Base-by-base conservation (phyloP, 345 rosid genomes). In the Isatis tinctoria region DNA sequence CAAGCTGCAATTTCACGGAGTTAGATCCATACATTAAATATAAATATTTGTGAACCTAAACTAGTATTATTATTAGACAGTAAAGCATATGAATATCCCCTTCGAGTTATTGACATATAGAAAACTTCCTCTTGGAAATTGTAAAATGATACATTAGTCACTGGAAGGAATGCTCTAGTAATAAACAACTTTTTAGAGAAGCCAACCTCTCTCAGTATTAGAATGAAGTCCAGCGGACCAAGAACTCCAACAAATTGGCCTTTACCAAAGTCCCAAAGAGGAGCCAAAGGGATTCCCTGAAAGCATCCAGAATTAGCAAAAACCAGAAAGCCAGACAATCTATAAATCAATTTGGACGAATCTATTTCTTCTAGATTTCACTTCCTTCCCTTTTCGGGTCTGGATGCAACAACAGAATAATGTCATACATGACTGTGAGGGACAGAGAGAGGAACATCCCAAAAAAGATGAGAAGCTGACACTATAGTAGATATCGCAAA, bases 201-300 rank as follows among this genome's bases (percentile, higher is more conserved):
- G 33, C 78, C 18, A 52, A 90, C 97, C 97, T 90, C 97, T 79
- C 85, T 84, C 67, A 90, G 70, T 74, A 90, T 90, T 60, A 90
- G 79, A 78, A 90, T 90, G 80, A 90, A 90, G 82, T 90, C 97
- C 79, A 83, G 73, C 20, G 87, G 94, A 74, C 85, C 87, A 68
- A 90, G 90, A 81, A 90, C 86, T 56, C 97, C 97, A 77, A 90
- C 94, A 82, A 88, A 88, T 73, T 83, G 86, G 44, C 94, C 87
- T 83, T 77, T 81, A 48, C 66, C 69, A 30, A 74, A 83, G 74
- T 90, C 94, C 97, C 97, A 90, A 0, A 90, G 92, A 78, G 97
- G 97, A 83, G 94, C 97, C 70, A 83, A 48, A 14, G 97, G 92
- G 57, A 90, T 78, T 60, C 90, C 92, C 97, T 90, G 83, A 67